phyloP scores from a whole-genome alignment of 257 asterid genomes.

The Penstemon newberryi region DNA sequence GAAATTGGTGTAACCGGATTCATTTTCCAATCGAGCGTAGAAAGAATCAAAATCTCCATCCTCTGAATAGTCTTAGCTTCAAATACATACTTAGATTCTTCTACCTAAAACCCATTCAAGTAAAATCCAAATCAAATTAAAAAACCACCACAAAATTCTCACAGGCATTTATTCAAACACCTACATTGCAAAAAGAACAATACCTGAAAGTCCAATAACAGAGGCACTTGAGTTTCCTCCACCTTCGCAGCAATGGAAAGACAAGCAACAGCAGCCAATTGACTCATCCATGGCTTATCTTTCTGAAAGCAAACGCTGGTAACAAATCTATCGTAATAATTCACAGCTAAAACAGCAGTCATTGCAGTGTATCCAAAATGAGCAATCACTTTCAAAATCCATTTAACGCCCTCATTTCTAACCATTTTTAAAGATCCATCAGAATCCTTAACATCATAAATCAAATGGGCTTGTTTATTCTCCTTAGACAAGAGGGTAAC shows the following conservation, averaged over 20 bases:
- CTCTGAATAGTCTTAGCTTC: conserved; percentile 89
- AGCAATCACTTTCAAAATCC: conserved; percentile 70
- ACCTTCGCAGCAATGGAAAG: conserved; percentile 95
- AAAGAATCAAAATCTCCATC: conserved; percentile 81
- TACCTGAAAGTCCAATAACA: conserved; percentile 85
- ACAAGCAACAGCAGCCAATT: conserved; percentile 86
- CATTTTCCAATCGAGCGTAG: conserved; percentile 82
- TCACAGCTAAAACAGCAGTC: conserved; percentile 71
- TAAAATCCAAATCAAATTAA: conserved; percentile 26
- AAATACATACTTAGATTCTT: conserved; percentile 62
- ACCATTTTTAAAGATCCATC: conserved; percentile 47
- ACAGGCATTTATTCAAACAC: conserved; percentile 40
- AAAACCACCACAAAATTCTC: background rate
- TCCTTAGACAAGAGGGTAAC: conserved; percentile 55
- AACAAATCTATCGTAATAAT: conserved; percentile 67
- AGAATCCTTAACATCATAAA: conserved; percentile 26
- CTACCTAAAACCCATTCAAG: conserved; percentile 48
- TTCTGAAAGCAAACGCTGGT: conserved; percentile 60
- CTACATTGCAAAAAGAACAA: conserved; percentile 33
- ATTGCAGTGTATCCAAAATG: conserved; percentile 57
- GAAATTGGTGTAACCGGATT: conserved; percentile 82
- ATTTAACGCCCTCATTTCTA: conserved; percentile 62
- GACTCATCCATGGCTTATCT: conserved; percentile 97
- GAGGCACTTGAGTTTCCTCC: conserved; percentile 92
- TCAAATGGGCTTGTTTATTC: conserved; percentile 38